phyloP scores from a whole-genome alignment of 352 stramenopile genomes.

The Thalassiosira mediterranea region DNA sequence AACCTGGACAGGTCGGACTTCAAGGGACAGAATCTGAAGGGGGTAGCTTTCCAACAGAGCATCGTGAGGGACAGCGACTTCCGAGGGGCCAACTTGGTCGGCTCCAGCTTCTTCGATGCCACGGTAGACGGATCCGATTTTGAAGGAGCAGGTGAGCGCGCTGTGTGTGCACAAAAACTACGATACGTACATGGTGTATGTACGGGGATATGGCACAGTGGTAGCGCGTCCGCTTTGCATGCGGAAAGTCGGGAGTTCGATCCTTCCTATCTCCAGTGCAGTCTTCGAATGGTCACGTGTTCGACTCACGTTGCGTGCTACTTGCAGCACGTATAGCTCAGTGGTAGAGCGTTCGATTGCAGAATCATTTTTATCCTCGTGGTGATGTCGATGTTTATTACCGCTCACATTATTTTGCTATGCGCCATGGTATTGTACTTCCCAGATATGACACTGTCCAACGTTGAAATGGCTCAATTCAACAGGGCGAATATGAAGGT shows the following conservation, averaged over 20 bases:
- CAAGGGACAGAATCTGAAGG: slow-evolving; percentile 69
- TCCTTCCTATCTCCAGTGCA: slow-evolving; percentile 17
- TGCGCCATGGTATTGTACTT: no score
- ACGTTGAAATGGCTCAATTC: no score
- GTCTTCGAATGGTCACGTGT: slow-evolving; percentile 54
- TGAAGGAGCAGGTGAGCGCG: slow-evolving; percentile 52
- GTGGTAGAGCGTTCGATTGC: slow-evolving; percentile 60
- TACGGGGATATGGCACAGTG: slow-evolving; percentile 22
- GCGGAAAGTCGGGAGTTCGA: slow-evolving; percentile 24
- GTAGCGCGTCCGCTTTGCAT: slow-evolving; percentile 29
- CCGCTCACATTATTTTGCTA: no score
- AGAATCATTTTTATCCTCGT: no score
- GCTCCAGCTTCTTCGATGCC: slow-evolving; percentile 80
- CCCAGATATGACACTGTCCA: no score
- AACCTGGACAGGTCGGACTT: slow-evolving; percentile 80
- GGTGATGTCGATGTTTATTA: no score
- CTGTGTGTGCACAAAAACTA: no score
- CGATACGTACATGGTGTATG: no score
- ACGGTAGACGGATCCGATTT: slow-evolving; percentile 81
- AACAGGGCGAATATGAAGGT: no score
- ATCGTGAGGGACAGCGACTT: slow-evolving; percentile 82
- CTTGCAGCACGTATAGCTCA: slow-evolving; percentile 45
- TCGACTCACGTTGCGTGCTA: slow-evolving; percentile 56
- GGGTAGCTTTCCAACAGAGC: slow-evolving; percentile 81
- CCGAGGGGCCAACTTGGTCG: slow-evolving; percentile 64